Evolutionary conservation across 805 yeast genomes (phyloP), one percentile per base, ranked within the genome.

Genomic region (Monosporozyma siamensis): DNA sequence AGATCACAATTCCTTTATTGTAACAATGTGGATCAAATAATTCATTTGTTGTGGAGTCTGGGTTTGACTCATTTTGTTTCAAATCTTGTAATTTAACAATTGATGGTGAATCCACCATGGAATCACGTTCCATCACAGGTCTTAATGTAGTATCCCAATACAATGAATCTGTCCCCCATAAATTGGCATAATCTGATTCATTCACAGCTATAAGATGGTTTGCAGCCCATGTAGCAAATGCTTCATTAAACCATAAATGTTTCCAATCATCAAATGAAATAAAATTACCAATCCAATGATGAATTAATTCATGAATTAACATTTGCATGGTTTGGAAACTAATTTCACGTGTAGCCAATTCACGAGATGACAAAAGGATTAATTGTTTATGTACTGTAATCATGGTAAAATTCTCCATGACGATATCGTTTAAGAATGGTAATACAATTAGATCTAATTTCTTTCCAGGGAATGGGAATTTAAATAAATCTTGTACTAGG

Each of bases 371-470:
- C 12, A 70, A 47, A 15, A 74, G 47, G 6, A 74, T 49, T 48
- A 77, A 79, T 37, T 71, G 70, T 40, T 74, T 70, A 42, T 78
- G 71, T 6, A 80, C 68, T 2, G 82, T 74, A 40, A 84, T 69
- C 63, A 81, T 61, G 3, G 86, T 83, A 75, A 82, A 79, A 56
- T 83, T 82, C 56, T 84, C 94, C 78, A 82, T 83, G 2, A 85
- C 94, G 45, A 84, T 83, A 56, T 82, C 90, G 23, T 77, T 70
- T 43, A 84, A 65, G 51, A 78, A 80, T 8, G 92, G 92, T 7
- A 84, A 58, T 1, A 83, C 74, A 4, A 79, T 74, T 38, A 84
- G 62, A 54, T 83, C 92, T 21, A 84, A 60, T 50, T 84, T 83
- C 2, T 68, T 63, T 44, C 80, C 61, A 1, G 90, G 90, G 52